These are phyloP conservation scores for Paramecium sexaurelia DNA, from an alignment of 73 alveolate species.

Conservation along the genomic window DNA sequence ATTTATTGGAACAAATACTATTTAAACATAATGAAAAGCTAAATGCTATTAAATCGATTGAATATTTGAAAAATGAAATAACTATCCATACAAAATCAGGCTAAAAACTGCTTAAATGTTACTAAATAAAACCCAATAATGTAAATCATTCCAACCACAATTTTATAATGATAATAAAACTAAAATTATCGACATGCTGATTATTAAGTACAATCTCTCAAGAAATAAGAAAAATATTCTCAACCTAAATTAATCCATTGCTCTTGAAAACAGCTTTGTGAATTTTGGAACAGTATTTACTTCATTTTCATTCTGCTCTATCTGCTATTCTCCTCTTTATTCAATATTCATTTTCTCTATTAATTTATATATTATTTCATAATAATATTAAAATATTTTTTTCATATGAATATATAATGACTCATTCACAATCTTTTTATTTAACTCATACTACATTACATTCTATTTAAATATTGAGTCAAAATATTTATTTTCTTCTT, in stretches of 20 bases:
- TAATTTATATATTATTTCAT: background rate
- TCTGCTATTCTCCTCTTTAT: background rate
- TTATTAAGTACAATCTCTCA: slow-evolving; percentile 36
- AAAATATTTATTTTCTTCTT: no score
- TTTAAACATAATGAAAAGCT: background rate
- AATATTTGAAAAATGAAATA: background rate
- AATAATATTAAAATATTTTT: no score
- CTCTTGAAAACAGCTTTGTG: slow-evolving; percentile 5
- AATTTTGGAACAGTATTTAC: background rate
- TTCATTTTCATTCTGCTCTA: background rate
- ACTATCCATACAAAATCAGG: background rate
- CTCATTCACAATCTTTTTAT: no score
- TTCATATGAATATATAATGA: no score
- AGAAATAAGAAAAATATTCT: background rate
- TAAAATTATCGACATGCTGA: background rate
- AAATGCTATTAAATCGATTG: background rate
- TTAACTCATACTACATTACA: no score
- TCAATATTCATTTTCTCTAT: background rate
- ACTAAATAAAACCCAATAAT: slow-evolving; percentile 1
- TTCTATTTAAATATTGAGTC: no score
- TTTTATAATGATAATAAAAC: background rate
- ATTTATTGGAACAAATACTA: slow-evolving; percentile 18
- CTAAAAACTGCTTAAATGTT: background rate
- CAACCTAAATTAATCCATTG: background rate
- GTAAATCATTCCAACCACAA: slow-evolving; percentile 34